A percentile compares a stretch with the other conserved stretches of the same genome.
phyloP scores from a whole-genome alignment of 148 eudicot genomes.

The Cornus florida region DNA sequence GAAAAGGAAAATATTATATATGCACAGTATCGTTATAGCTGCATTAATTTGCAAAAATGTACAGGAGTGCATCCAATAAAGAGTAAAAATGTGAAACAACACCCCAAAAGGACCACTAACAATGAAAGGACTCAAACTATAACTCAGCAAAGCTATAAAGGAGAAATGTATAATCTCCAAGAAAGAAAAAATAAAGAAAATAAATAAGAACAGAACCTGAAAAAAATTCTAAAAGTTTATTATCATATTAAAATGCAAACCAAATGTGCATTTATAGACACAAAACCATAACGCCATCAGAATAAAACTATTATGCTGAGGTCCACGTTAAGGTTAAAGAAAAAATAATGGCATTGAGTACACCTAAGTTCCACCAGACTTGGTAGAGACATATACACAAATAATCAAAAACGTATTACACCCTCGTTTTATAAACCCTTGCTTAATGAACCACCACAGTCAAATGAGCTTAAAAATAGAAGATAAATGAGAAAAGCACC shows the following conservation, averaged over 20 bases:
- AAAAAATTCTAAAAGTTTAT: neutral
- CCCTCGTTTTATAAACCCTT: neutral
- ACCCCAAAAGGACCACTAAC: neutral
- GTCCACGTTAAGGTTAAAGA: neutral
- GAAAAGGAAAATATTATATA: neutral
- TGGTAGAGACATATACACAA: neutral
- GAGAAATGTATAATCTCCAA: neutral
- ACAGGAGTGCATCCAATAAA: neutral
- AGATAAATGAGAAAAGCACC: constrained; percentile 38
- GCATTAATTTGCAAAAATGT: neutral
- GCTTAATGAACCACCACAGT: constrained; percentile 1
- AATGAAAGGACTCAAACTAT: neutral
- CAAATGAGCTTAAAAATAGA: constrained; percentile 9
- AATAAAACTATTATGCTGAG: neutral
- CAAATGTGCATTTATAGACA: neutral
- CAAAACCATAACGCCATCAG: neutral
- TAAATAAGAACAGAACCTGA: neutral
- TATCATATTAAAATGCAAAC: neutral
- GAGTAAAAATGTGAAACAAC: neutral
- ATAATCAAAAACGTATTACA: neutral
- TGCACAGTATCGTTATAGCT: neutral
- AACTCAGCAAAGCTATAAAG: neutral
- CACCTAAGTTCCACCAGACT: neutral
- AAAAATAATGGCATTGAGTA: neutral
- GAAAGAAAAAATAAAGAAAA: neutral